Evolutionary conservation across 305 asterid genomes (phyloP).

Genomic region (Salvia sclarea): DNA sequence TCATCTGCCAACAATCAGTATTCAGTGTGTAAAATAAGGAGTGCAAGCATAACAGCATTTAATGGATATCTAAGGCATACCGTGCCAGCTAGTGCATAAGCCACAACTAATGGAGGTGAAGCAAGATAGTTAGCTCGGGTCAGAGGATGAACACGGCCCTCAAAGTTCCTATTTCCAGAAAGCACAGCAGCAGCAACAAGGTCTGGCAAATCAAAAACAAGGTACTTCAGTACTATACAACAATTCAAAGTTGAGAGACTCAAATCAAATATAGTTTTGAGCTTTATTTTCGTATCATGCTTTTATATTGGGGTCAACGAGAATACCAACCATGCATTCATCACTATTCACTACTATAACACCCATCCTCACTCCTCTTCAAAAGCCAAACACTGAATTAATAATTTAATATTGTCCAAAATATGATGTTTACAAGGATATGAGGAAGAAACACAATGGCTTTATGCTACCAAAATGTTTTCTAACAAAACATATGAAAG

Average conservation of each 20-base stretch:
- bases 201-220: conserved; percentile 47
- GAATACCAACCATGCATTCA: neutral
- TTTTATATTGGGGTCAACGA: neutral
- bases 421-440: neutral
- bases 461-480: neutral
- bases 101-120: conserved; percentile 84
- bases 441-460: neutral
- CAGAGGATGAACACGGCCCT: conserved; percentile 90
- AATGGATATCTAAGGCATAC: conserved; percentile 38
- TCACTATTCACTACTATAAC: neutral
- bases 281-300: neutral
- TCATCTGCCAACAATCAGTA: neutral
- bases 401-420: neutral
- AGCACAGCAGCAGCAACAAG: conserved; percentile 88
- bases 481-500: neutral
- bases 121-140: conserved; percentile 91
- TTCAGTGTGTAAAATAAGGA: neutral
- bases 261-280: neutral
- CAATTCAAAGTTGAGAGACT: neutral
- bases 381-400: neutral
- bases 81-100: conserved; percentile 95
- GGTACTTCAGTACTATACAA: neutral
- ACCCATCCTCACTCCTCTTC: neutral
- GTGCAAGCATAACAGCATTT: neutral
- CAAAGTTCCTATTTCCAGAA: conserved; percentile 88